Conservation (phyloP, 192 early-diverging fungal species). For the Chytriomyces sp. region DNA sequence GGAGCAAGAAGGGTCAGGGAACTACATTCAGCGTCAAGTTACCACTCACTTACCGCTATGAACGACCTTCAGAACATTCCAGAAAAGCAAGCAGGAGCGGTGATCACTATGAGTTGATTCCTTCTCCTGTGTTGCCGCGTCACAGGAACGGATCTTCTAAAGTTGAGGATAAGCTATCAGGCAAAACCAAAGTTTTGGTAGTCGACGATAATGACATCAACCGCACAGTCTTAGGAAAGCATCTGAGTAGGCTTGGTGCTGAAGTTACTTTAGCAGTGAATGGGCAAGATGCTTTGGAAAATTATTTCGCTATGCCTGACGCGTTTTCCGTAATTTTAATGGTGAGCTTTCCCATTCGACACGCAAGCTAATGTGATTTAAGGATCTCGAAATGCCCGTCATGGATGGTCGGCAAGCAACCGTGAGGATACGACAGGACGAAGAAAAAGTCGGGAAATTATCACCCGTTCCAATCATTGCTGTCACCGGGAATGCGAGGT, state of each 20-base stretch:
- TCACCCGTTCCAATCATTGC: slow-evolving; percentile 57
- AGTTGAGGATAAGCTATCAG: no score
- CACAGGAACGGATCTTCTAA: no score
- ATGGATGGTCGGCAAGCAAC: slow-evolving; percentile 60
- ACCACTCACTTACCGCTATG: slow-evolving; percentile 20
- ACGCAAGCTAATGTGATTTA: slow-evolving; percentile 41
- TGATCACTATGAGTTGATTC: neutral
- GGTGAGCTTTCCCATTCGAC: slow-evolving; percentile 12
- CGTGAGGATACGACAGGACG: slow-evolving; percentile 48
- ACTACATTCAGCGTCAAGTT: slow-evolving; percentile 42
- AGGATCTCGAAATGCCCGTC: slow-evolving; percentile 66
- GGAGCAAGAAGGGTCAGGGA: slow-evolving; percentile 37
- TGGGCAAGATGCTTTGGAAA: slow-evolving; percentile 58
- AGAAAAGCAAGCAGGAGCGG: neutral
- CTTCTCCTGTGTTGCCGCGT: slow-evolving; percentile 11
- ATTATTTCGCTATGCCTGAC: slow-evolving; percentile 27
- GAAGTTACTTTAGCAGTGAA: slow-evolving; percentile 49
- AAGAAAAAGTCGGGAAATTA: neutral
- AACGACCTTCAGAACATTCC: slow-evolving; percentile 5
- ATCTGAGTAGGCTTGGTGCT: slow-evolving; percentile 57
- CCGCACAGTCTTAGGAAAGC: slow-evolving; percentile 57
- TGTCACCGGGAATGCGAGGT: slow-evolving; percentile 58
- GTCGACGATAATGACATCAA: slow-evolving; percentile 65
- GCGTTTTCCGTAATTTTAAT: slow-evolving; percentile 1
- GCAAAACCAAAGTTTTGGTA: no score